Base-by-base conservation (phyloP, 1,139 yeast genomes). In the Candida glucosophila region DNA sequence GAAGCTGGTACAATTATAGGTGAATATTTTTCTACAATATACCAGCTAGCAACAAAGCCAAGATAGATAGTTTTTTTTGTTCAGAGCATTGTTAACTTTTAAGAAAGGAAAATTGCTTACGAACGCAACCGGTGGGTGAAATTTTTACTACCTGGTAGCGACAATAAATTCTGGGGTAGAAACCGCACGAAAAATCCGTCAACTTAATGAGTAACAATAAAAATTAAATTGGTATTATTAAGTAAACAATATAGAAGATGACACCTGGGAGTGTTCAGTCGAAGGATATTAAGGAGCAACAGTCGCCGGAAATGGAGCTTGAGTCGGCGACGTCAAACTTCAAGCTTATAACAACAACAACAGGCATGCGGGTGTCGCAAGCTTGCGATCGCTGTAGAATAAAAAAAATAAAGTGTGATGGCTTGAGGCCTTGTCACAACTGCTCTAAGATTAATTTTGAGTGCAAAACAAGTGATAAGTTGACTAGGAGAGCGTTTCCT, bases 361-460 rank as follows among this genome's bases (percentile, higher is more conserved):
- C 59, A 19, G 52, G 59, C 1, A 70, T 69, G 30, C 52, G 86
- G 32, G 73, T 76, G 12, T 86, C 92, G 0, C 94, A 82, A 42
- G 93, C 94, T 1, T 83, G 94, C 51, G 94, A 83, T 45, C 51
- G 95, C 28, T 82, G 95, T 43, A 58, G 94, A 27, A 80, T 86
- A 23, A 82, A 82, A 47, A 82, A 82, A 54, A 73, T 77, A 19
- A 67, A 74, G 32, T 77, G 86, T 53, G 83, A 77, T 38, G 82
- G 82, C n/a, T 64, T 58, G 43, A 62, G 67, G 19, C 77, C 77
- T 1, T 34, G 51, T 5, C 64, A 70, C 35, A 47, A 57, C 19
- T 64, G 71, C 41, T 55, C 55, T 11, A 47, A 60, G 5, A 63
- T 58, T 3, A 70, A 70, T 4, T 43, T 64, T 25, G 57, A 60